Conservation (phyloP, 192 early-diverging fungal genomes). For the Rhizophagus prolifer region DNA sequence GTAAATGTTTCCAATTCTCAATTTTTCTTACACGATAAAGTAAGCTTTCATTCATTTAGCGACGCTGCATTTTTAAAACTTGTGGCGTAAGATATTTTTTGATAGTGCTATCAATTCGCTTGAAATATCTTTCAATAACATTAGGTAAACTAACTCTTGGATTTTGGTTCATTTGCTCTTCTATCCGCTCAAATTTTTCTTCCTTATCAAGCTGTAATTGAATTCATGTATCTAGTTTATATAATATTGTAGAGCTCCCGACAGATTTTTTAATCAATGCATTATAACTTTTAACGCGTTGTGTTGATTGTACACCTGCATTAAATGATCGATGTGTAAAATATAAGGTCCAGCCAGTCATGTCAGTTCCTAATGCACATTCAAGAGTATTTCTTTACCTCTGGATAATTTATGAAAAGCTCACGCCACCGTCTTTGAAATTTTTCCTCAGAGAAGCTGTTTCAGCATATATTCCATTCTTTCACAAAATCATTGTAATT, state of each 20-base stretch:
- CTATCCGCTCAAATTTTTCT: too few species aligned
- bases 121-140: background rate
- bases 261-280: background rate
- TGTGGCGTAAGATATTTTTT: conserved; percentile 1
- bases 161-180: conserved; percentile 5
- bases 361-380: too few species aligned
- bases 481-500: too few species aligned
- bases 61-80: background rate
- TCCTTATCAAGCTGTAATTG: background rate
- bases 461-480: too few species aligned
- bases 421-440: too few species aligned
- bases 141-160: background rate
- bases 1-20: background rate
- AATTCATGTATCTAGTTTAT: background rate
- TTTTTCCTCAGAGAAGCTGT: too few species aligned
- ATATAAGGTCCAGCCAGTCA: background rate
- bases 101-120: background rate
- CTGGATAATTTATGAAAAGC: too few species aligned
- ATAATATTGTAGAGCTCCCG: background rate
- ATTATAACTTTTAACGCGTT: background rate
- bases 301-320: background rate
- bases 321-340: background rate
- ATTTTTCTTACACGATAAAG: background rate
- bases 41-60: background rate
- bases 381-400: too few species aligned